Base-by-base conservation (phyloP, 257 asterid species). In the Catharanthus roseus region DNA sequence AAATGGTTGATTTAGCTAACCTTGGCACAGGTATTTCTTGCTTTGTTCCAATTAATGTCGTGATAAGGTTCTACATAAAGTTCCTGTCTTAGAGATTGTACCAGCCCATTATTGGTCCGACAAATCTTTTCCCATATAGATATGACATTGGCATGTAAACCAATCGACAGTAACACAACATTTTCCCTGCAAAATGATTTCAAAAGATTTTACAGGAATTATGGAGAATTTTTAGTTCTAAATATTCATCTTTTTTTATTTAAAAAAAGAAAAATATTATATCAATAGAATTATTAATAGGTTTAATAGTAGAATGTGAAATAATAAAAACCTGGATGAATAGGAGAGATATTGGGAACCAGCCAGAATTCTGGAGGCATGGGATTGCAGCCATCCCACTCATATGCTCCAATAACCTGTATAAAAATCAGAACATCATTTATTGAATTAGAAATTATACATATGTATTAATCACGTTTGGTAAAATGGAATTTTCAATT, bases 141-240 rank as follows among this genome's bases (percentile, higher is more conserved):
- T 84, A 88, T 4, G 91, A 88, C 95, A 88, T 84, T 8, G 95
- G 91, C 78, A 86, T 72, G 74, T 86, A 88, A 4, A 77, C 87
- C 77, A 83, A 36, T 10, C 90, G 83, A 68, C 81, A 81, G 21
- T 86, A 82, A 31, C 86, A 85, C 80, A 71, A 50, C 84, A 88
- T 82, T 16, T 81, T 82, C 28, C 84, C 91, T 86, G 77, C 65
- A 74, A 54, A 64, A 53, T 31, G 29, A 53, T 65, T 69, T 1
- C 21, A 67, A 19, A 67, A n/a, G n/a, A n/a, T n/a, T n/a, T n/a
- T n/a, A n/a, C n/a, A n/a, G n/a, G n/a, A n/a, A n/a, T n/a, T n/a
- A n/a, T n/a, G n/a, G n/a, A 38, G 21, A 66, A 26, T 31, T 51
- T 51, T 19, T 13, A 26, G 15, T 2, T 53, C 44, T 42, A 36